Evolutionary conservation across 2,329 filamentous ascomycete species (phyloP), one percentile per base, ranked within the genome.

Genomic region (Microdochium nivale): DNA sequence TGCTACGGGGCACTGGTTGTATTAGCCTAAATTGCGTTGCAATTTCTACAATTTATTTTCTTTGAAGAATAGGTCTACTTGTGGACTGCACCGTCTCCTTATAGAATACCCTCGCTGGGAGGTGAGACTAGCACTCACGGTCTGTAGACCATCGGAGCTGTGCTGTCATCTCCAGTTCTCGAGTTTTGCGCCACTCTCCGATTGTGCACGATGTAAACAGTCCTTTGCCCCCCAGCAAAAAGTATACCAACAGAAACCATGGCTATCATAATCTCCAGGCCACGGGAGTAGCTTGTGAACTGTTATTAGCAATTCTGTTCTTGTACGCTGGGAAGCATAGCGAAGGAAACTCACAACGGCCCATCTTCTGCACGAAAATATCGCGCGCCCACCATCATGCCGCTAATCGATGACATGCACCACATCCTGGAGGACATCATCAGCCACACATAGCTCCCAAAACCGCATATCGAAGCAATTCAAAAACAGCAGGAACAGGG

Each of bases 341-440:
- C 30, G 49, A 54, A n/a, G 51, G 32, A 19, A 23, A 62, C 64
- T 57, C 59, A 68, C 60, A 72, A 70, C 2, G 74, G 70, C 19
- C 65, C 59, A 55, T 76, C 72, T 11, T 64, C 58, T 1, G 59
- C 66, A 23, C 68, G 67, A 51, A 77, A 78, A 35, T 77, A 76
- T 55, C 77, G 75, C 9, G 74, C 72, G 0, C 76, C 75, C 0
- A 70, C 71, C 74, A 78, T 77, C 50, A 78, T 54, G 0, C 76
- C 75, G 13, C 62, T 68, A 8, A 75, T 77, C 2, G 75, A 73
- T n/a, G 65, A 69, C 74, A 78, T 77, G 2, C 78, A 75, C 67
- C 67, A 70, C 71, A 73, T 68, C 0, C 55, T 64, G 33, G 0
- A 21, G 16, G 3, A 25, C 11, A 16, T 37, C 16, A 14, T 37